A percentile compares a stretch with the other conserved stretches of the same genome.
These are phyloP conservation scores for Sporobolomyces pararoseus DNA, from an alignment of 768 basidiomycete species.

Conservation along the genomic window DNA sequence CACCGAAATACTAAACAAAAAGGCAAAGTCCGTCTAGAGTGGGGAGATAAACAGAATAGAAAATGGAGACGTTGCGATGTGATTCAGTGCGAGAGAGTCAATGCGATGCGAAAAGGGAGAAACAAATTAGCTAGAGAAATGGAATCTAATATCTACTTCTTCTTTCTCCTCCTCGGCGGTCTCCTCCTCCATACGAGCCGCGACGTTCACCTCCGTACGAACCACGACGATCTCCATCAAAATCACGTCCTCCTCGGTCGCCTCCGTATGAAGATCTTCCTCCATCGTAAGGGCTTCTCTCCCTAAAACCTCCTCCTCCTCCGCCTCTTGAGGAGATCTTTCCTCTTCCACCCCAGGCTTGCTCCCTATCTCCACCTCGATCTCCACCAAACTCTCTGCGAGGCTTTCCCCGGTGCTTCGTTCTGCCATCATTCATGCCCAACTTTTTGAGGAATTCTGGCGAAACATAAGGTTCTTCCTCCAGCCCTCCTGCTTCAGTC, in stretches of 20 bases:
- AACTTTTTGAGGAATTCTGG: conserved; percentile 54
- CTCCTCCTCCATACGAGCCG: conserved; percentile 7
- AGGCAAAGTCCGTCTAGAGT: not conserved
- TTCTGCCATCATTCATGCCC: conserved; percentile 46
- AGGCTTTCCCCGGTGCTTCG: conserved; percentile 24
- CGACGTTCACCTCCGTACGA: conserved; percentile 10
- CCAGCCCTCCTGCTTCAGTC: conserved; percentile 57
- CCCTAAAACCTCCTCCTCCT: conserved; percentile 4
- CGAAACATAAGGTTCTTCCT: conserved; percentile 57
- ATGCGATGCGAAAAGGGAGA: not conserved
- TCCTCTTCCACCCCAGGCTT: conserved; percentile 15
- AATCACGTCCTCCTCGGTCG: conserved; percentile 1
- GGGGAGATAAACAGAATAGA: not conserved
- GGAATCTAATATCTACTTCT: conserved; percentile 3
- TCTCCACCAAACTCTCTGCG: conserved; percentile 13
- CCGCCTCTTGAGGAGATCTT: not conserved
- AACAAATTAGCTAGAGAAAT: not conserved
- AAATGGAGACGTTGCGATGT: not conserved
- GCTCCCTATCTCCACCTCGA: not conserved
- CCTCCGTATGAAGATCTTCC: conserved; percentile 1
- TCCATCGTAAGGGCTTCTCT: not conserved
- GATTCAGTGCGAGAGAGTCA: not conserved
- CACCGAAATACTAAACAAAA: not conserved
- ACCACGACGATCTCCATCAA: not conserved
- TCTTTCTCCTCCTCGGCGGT: conserved; percentile 4